Conservation (phyloP, 1,139 yeast species). For the Hyphopichia buzzinii region DNA sequence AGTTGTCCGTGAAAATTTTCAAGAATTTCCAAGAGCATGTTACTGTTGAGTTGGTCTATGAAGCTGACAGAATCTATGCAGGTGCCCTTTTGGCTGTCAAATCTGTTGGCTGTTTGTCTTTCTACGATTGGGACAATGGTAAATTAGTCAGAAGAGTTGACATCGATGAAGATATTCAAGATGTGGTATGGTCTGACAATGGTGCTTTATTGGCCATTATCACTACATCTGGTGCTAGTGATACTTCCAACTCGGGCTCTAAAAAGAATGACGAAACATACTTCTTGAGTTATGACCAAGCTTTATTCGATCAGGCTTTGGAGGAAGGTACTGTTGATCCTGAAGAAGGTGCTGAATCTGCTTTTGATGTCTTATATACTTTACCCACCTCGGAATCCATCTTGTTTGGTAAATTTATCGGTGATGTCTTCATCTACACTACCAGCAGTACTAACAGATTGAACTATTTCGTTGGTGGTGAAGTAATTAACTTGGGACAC, state of each 20-base stretch:
- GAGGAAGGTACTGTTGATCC: constrained; percentile 59
- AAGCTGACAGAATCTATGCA: constrained; percentile 79
- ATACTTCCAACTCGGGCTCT: constrained; percentile 16
- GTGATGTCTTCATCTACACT: constrained; percentile 93
- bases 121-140: constrained; percentile 94
- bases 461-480: constrained; percentile 93
- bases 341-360: constrained; percentile 84
- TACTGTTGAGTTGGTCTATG: constrained; percentile 63
- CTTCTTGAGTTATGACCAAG: constrained; percentile 71
- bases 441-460: constrained; percentile 77
- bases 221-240: constrained; percentile 43
- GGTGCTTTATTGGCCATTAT: constrained; percentile 84
- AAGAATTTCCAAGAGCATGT: constrained; percentile 83
- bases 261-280: constrained; percentile 64
- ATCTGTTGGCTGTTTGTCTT: constrained; percentile 76
- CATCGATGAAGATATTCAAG: constrained; percentile 68
- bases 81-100: constrained; percentile 86
- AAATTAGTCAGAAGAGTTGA: constrained; percentile 78
- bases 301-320: constrained; percentile 62
- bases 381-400: constrained; percentile 68
- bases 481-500: constrained; percentile 88
- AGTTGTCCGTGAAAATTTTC: constrained; percentile 64
- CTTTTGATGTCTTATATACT: constrained; percentile 83
- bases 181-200: constrained; percentile 89
- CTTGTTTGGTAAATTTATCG: constrained; percentile 91